Base-by-base conservation (phyloP, 2,329 filamentous ascomycete genomes). In the Diplodia corticola region DNA sequence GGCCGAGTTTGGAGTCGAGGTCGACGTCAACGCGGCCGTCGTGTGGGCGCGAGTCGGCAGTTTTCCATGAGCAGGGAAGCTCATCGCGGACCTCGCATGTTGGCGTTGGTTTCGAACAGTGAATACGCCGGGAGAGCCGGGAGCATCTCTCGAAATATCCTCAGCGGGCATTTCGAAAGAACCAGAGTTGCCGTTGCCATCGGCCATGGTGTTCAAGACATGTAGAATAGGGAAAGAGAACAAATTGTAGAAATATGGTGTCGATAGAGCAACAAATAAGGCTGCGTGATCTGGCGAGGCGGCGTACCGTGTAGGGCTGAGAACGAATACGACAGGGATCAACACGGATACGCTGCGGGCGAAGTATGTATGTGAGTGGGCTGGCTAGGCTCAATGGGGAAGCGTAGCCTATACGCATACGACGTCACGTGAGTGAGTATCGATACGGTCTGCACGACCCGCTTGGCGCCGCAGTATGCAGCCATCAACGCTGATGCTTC, bases 21-120 rank as follows among this genome's bases (percentile, higher is more conserved):
- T 74, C 70, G 35, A 75, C 72, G 33, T 73, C 65, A 48, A 75
- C 69, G 50, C 70, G 71, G 51, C 72, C 73, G 46, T 75, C 71
- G 12, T 54, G 40, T 28, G 54, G 22, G n/a, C 5, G 13, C 5
- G 48, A 13, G 48, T 50, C 13, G 26, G 48, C 48, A 15, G 10
- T 24, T 13, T 20, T 20, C 1, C 12, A 4, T 5, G 5, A 2
- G 10, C 2, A 22, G 1, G 20, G 17, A 13, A 2, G 10, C 10
- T 7, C 12, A n/a, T 13, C 17, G 24, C 35, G 35, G 12, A 57
- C 54, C 35, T 57, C 54, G 13, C 20, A 57, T 57, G 22, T 40
- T 7, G 1, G 54, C 44, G 54, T 57, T 57, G 54, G n/a, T 28
- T 2, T 24, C 33, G 17, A 57, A 26, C 12, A 44, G 28, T 24